Evolutionary conservation across 495 filamentous ascomycete species (phyloP), one percentile per base, ranked within the genome.

Genomic region (Daldinia childiae): DNA sequence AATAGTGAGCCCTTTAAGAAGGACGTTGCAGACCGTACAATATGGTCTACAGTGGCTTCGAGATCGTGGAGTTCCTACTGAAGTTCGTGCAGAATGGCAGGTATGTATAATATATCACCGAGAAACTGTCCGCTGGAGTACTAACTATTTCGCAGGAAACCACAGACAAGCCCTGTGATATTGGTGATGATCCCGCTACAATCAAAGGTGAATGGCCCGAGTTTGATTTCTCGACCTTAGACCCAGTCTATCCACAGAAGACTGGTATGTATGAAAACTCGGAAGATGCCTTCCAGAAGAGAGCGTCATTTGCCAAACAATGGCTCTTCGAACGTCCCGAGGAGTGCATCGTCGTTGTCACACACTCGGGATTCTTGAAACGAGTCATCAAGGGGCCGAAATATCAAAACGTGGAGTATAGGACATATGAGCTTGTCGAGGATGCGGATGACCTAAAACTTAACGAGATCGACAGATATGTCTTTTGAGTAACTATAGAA

Each of bases 111-210:
- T n/a, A n/a, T 12, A n/a, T 32, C 15, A 32, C 17, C n/a, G 12
- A 32, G 14, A 60, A 41, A 29, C 21, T 15, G n/a, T 7, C 32
- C 39, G 12, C 9, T 9, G 7, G 21, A 24, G 24, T 34, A 34
- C 43, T 64, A 21, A 51, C 51, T 54, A 52, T 58, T 58, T 64
- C 6, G 62, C 74, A 80, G 82, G 85, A 87, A 76, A 86, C 82
- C 60, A 81, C 79, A n/a, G 79, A 74, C 65, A 84, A 85, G 58
- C 85, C 85, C 27, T 87, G 85, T 74, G 85, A 86, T 61, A 80
- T 81, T 39, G 85, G 85, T 38, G 79, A 74, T 4, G 56, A 76
- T 1, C 76, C 80, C 32, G 45, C 65, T 12, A 50, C 62, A 9
- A 78, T 87, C 64, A 39, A 71, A 27, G 58, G 75, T 17, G 77